Conservation (phyloP, 2,329 filamentous ascomycete species). For the Ceratocystis alfenasii region DNA sequence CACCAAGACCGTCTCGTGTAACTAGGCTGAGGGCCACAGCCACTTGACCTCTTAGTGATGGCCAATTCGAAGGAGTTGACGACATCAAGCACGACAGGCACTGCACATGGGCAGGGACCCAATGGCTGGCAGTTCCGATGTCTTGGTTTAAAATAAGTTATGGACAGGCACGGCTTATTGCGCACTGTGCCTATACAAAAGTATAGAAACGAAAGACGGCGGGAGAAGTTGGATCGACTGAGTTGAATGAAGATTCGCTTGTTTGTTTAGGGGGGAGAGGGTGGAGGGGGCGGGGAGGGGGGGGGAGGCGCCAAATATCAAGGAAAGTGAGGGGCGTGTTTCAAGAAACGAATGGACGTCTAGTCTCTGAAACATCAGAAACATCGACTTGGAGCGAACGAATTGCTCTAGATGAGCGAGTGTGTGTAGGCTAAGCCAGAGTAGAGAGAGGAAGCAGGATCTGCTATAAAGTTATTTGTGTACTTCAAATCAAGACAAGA, state of each 20-base stretch:
- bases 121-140: neutral
- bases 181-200: slow-evolving; percentile 1
- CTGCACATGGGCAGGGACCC: neutral
- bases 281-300: too few species aligned
- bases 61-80: neutral
- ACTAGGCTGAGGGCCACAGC: neutral
- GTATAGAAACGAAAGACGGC: neutral
- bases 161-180: slow-evolving; percentile 22
- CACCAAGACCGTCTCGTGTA: neutral
- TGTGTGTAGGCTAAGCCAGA: neutral
- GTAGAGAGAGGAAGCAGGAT: neutral
- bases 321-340: neutral
- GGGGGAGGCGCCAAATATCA: neutral
- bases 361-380: slow-evolving; percentile 5
- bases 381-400: neutral
- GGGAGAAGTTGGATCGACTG: neutral
- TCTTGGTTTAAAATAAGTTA: neutral
- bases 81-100: neutral
- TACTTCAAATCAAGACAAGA: neutral
- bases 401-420: neutral
- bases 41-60: neutral
- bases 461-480: neutral
- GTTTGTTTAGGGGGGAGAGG: neutral
- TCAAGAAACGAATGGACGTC: neutral
- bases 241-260: slow-evolving; percentile 21